Evolutionary conservation across 441 rosid genomes (phyloP), one percentile per base, ranked within the genome.

Genomic region (Syzygium malaccense): DNA sequence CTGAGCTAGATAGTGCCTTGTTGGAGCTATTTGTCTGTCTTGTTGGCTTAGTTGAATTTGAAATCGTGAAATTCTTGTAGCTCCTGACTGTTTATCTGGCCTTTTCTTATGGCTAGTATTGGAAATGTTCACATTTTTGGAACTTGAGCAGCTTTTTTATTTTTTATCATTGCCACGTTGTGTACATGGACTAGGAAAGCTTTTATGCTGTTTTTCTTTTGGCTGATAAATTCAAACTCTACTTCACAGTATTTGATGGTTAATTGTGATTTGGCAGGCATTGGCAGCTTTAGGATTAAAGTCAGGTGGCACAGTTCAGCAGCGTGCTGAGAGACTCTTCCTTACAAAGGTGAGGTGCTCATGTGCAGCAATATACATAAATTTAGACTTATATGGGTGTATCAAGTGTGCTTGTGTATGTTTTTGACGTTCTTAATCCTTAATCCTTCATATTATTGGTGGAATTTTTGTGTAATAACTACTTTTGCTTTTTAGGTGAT

Each of bases 321-420:
- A 96, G 93, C 98, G 99, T 51, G 99, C 98, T 7, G 99, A 98
- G 94, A 94, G 99, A 93, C 98, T 98, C 90, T 95, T 98, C 92
- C 96, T 97, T 85, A 95, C 98, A 53, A 97, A 98, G 99, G 99
- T 97, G 55, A 48, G 88, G 37, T 62, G 58, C 83, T 75, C 49
- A 71, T 71, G 17, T 71, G 28, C 80, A 71, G 49, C 51, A 71
- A 37, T 51, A 71, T 71, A 37, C 51, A 71, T 71, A 71, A 71
- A 71, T 37, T 71, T 37, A 71, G 45, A 13, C 8, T 33, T 71
- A 5, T 37, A 25, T 37, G 49, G 49, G 14, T 71, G 51, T 11
- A 37, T 71, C 51, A 37, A 71, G 51, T 71, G 80, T 71, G 28
- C 83, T 75, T 23, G 83, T 75, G 83, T 23, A 41, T 41, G 28